Percentiles rank a stretch among this genome's conserved stretches.
Conservation (phyloP, 2,329 filamentous ascomycete genomes). For the Beauveria sp. region DNA sequence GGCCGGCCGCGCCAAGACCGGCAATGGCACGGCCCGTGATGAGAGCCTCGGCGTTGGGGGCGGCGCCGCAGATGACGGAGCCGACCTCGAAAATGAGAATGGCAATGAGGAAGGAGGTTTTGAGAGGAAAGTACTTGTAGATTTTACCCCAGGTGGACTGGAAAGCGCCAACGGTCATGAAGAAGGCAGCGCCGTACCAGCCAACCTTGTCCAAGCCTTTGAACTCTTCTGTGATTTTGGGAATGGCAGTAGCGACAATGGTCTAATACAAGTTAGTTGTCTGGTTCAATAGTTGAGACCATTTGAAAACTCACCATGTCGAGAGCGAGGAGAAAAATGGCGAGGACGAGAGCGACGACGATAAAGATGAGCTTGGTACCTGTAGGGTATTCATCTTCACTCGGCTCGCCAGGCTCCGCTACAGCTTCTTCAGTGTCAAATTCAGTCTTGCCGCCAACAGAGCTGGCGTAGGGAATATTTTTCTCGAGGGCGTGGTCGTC, state of each 20-base stretch:
- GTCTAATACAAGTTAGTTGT: constrained; percentile 22
- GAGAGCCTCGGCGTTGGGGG: constrained; percentile 31
- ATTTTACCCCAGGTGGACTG: constrained; percentile 32
- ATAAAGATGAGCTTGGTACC: constrained; percentile 12
- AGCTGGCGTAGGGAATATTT: background rate
- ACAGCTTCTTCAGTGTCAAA: background rate
- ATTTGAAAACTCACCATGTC: constrained; percentile 9
- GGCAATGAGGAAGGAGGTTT: constrained; percentile 32
- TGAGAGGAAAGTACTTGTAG: constrained; percentile 38
- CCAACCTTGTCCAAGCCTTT: constrained; percentile 36
- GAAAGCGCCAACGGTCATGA: constrained; percentile 31
- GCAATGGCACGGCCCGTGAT: constrained; percentile 40
- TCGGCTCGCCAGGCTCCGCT: background rate
- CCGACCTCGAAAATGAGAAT: constrained; percentile 43
- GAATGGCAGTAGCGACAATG: constrained; percentile 42
- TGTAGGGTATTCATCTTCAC: constrained; percentile 10
- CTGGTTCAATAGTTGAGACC: too few species aligned
- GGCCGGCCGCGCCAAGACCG: constrained; percentile 33
- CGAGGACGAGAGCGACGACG: constrained; percentile 14
- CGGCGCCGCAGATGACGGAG: constrained; percentile 33
- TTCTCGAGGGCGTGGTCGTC: constrained; percentile 3
- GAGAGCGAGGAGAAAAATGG: constrained; percentile 13
- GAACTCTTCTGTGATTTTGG: constrained; percentile 39
- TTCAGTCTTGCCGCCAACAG: background rate
- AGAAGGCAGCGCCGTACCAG: constrained; percentile 47